Percentiles rank a stretch among this genome's conserved stretches.
These are phyloP conservation scores for Heterobasidion irregulare DNA, from an alignment of 1,284 basidiomycete genomes.

Conservation along the genomic window DNA sequence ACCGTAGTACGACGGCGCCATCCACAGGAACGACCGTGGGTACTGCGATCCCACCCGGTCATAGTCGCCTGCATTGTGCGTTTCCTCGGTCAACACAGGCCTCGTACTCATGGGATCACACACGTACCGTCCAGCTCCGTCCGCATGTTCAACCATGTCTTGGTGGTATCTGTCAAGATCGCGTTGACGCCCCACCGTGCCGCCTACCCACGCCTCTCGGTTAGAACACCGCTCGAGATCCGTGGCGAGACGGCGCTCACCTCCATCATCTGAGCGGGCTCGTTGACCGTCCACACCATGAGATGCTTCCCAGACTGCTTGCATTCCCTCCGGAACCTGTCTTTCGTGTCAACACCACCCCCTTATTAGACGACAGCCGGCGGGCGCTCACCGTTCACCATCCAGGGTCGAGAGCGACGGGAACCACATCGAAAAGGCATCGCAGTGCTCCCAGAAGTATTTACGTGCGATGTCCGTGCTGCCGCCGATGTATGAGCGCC, in stretches of 20 bases:
- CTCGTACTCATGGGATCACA: neutral
- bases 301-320: constrained; percentile 76
- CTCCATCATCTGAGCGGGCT: constrained; percentile 90
- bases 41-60: constrained; percentile 52
- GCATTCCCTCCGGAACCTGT: constrained; percentile 76
- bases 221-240: neutral
- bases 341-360: neutral
- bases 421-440: constrained; percentile 88
- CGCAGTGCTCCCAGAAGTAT: constrained; percentile 89
- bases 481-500: constrained; percentile 80
- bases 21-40: constrained; percentile 72
- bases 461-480: constrained; percentile 62
- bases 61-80: constrained; percentile 46
- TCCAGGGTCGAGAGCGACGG: constrained; percentile 66
- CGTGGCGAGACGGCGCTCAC: constrained; percentile 26
- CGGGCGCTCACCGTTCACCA: constrained; percentile 47
- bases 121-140: constrained; percentile 52
- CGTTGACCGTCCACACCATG: constrained; percentile 97
- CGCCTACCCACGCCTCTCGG: constrained; percentile 39
- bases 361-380: neutral
- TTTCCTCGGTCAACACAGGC: constrained; percentile 2
- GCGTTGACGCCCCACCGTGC: constrained; percentile 87
- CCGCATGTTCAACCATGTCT: constrained; percentile 70
- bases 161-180: constrained; percentile 84
- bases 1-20: constrained; percentile 51